Evolutionary conservation across 2,329 filamentous ascomycete species (phyloP).

Genomic region (Coniochaeta prunicola): DNA sequence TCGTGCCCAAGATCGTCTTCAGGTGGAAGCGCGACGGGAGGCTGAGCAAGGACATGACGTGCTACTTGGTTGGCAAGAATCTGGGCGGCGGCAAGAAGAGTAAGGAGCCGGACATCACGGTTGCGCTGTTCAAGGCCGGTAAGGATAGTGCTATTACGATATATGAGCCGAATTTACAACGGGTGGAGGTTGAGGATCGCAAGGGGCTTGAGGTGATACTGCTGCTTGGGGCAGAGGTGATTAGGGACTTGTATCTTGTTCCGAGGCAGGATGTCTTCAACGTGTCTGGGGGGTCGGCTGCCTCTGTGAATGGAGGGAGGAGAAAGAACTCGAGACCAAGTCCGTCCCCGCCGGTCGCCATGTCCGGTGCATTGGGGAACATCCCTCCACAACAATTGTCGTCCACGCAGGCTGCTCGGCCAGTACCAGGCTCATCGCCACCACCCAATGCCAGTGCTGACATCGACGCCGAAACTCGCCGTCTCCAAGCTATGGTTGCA

Average conservation of each 20-base stretch:
- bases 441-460: constrained; percentile 27
- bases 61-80: constrained; percentile 74
- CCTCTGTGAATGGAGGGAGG: constrained; percentile 17
- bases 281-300: constrained; percentile 38
- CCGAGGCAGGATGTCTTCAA: constrained; percentile 74
- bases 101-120: constrained; percentile 90
- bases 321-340: constrained; percentile 36
- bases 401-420: constrained; percentile 12
- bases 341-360: constrained; percentile 17
- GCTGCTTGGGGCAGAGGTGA: constrained; percentile 53
- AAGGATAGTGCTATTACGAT: constrained; percentile 64
- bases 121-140: constrained; percentile 75
- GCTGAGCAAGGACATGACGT: constrained; percentile 80
- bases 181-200: constrained; percentile 87
- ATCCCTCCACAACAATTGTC: constrained; percentile 10
- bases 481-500: constrained; percentile 53
- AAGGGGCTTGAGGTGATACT: constrained; percentile 88
- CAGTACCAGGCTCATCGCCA: constrained; percentile 16
- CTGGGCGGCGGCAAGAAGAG: constrained; percentile 62
- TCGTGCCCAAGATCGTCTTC: constrained; percentile 72
- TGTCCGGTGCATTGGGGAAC: constrained; percentile 33
- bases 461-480: constrained; percentile 70
- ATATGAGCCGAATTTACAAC: constrained; percentile 85
- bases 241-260: constrained; percentile 57
- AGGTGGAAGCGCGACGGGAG: constrained; percentile 86